Evolutionary conservation across 257 asterid species (phyloP).

Genomic region (Solanum bulbocastanum): DNA sequence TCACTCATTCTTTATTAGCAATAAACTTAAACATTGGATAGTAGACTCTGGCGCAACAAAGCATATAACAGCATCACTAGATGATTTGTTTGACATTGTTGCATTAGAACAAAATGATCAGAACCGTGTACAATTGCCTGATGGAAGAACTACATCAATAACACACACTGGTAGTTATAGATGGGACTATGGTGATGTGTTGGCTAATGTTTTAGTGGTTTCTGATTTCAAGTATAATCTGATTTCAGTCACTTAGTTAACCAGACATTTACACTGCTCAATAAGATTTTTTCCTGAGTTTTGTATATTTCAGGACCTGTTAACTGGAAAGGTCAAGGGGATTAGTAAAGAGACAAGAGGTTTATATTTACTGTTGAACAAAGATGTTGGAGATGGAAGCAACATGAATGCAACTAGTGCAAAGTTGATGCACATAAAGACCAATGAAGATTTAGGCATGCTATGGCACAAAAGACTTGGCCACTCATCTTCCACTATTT

Average conservation of each 20-base stretch:
- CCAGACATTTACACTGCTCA: background rate
- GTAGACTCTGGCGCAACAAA: background rate
- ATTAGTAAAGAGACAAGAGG: background rate
- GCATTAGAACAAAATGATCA: background rate
- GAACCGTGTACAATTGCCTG: background rate
- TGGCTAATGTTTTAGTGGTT: background rate
- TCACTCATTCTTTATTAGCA: too few relatives aligned
- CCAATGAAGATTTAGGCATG: background rate
- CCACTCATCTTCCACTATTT: fast-evolving
- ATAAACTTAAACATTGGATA: background rate
- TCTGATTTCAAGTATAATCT: too few relatives aligned
- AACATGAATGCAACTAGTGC: too few relatives aligned
- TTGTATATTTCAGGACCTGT: too few relatives aligned
- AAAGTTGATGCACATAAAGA: too few relatives aligned
- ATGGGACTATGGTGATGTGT: background rate
- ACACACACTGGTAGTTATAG: background rate
- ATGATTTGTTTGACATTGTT: background rate
- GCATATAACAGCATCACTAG: background rate
- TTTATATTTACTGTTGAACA: background rate
- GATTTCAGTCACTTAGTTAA: background rate
- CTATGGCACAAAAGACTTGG: background rate
- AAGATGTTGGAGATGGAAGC: background rate
- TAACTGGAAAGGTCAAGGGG: background rate
- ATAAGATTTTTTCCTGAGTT: too few relatives aligned
- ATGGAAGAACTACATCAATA: too few relatives aligned